phyloP scores from a whole-genome alignment of 768 basidiomycete species.

The Roridomyces roridus region DNA sequence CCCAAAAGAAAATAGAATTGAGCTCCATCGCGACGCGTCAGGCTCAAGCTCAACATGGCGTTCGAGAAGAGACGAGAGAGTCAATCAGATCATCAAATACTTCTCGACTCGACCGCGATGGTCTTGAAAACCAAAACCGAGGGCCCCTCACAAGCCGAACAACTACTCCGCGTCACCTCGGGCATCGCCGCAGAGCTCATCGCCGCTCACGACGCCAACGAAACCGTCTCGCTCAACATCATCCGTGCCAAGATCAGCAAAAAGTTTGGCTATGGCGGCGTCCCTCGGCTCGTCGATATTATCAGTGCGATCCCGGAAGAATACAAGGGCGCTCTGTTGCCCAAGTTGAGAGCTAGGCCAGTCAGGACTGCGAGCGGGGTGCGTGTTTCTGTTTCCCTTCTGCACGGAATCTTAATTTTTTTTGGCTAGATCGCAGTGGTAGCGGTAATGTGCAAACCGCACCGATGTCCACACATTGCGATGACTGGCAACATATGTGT shows the following conservation, averaged over 20 bases:
- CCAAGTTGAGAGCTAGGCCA: constrained; percentile 90
- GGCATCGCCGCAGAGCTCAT: constrained; percentile 96
- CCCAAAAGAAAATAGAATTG: no score
- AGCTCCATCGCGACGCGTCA: no score
- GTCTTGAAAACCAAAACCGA: constrained; percentile 30
- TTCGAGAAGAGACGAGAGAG: no score
- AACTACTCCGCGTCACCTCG: constrained; percentile 88
- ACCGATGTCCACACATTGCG: constrained; percentile 98
- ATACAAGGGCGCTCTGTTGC: constrained; percentile 89
- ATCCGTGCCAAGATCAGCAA: constrained; percentile 89
- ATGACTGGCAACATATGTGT: constrained; percentile 99
- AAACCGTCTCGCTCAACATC: constrained; percentile 85
- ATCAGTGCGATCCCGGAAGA: constrained; percentile 98
- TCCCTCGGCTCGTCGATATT: constrained; percentile 95
- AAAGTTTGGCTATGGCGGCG: constrained; percentile 84
- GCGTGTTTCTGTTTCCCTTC: constrained; percentile 33
- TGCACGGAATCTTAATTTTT: neutral
- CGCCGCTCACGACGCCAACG: constrained; percentile 79
- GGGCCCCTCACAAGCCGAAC: constrained; percentile 89
- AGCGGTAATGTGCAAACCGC: constrained; percentile 99
- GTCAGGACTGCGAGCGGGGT: constrained; percentile 97
- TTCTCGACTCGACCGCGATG: constrained; percentile 1
- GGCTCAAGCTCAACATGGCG: no score
- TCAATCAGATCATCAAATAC: no score
- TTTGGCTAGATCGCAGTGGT: constrained; percentile 92